phyloP scores from a whole-genome alignment of 208 protist genomes.

The Wallacemonas sp. region DNA sequence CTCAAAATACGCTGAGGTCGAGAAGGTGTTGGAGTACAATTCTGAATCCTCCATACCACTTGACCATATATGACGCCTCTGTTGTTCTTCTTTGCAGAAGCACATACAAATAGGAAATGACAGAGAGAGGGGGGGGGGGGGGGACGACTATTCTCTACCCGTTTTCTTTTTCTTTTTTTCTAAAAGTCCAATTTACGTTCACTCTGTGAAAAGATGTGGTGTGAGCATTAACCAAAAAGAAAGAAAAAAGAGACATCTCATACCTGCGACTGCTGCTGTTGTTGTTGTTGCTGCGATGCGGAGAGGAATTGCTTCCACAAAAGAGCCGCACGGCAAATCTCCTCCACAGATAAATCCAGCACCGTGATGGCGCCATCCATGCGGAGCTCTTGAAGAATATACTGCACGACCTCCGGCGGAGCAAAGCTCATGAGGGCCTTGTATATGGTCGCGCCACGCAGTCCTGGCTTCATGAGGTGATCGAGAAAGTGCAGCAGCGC shows the following conservation, averaged over 20 bases:
- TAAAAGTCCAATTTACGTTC: not conserved
- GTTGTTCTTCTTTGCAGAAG: no score
- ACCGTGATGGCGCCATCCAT: conserved; percentile 82
- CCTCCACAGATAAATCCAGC: conserved; percentile 67
- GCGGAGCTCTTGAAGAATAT: conserved; percentile 82
- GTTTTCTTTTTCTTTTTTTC: no score
- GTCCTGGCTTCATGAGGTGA: conserved; percentile 69
- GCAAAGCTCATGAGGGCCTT: conserved; percentile 67
- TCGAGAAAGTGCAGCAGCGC: conserved; percentile 83
- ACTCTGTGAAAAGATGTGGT: not conserved
- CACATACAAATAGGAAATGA: no score
- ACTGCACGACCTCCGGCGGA: conserved; percentile 77
- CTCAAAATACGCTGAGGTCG: no score
- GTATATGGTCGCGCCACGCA: conserved; percentile 57
- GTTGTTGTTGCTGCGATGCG: conserved; percentile 48
- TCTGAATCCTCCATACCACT: no score
- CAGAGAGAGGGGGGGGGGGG: no score
- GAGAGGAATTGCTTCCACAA: conserved; percentile 77
- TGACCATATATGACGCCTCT: no score
- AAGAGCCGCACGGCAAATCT: conserved; percentile 62
- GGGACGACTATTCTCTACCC: no score
- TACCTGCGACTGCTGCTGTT: not conserved
- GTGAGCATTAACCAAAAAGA: not conserved
- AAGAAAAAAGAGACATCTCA: not conserved
- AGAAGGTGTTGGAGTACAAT: no score